Conservation (phyloP, 1,284 basidiomycete species). For the Thecaphora frezii region DNA sequence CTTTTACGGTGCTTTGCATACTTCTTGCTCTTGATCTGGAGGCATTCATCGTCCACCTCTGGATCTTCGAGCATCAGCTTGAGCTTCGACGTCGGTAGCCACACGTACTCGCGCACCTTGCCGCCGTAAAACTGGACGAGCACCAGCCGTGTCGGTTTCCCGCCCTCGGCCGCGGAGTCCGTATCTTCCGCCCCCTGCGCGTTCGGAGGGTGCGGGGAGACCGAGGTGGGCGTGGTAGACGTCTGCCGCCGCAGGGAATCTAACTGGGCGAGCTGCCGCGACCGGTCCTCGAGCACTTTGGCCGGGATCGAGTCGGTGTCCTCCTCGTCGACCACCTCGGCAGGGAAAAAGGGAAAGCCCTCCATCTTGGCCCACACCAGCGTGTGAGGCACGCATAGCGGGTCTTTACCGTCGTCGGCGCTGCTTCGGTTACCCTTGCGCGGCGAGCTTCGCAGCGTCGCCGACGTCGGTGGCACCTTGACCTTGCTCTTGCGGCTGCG, state of each 20-base stretch:
- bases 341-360: slow-evolving; percentile 20
- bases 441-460: not conserved
- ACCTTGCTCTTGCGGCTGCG: not conserved
- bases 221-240: too few relatives aligned
- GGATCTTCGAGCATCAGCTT: not conserved
- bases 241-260: not conserved
- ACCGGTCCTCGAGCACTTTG: not conserved
- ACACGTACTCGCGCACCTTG: not conserved
- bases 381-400: slow-evolving; percentile 4
- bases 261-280: not conserved
- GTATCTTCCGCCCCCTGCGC: not conserved
- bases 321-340: slow-evolving; percentile 7
- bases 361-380: slow-evolving; percentile 36
- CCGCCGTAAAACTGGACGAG: not conserved
- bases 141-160: not conserved
- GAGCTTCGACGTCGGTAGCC: not conserved
- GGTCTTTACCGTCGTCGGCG: not conserved
- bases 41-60: not conserved
- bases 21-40: not conserved
- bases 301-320: slow-evolving; percentile 1
- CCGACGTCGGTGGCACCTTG: not conserved
- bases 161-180: not conserved
- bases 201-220: not conserved
- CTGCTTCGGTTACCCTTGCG: not conserved
- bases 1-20: not conserved